Percentiles rank a stretch among this genome's conserved stretches.
Evolutionary conservation across 106 monocot genomes (phyloP).

Genomic region (Alisma plantagoaquatica): DNA sequence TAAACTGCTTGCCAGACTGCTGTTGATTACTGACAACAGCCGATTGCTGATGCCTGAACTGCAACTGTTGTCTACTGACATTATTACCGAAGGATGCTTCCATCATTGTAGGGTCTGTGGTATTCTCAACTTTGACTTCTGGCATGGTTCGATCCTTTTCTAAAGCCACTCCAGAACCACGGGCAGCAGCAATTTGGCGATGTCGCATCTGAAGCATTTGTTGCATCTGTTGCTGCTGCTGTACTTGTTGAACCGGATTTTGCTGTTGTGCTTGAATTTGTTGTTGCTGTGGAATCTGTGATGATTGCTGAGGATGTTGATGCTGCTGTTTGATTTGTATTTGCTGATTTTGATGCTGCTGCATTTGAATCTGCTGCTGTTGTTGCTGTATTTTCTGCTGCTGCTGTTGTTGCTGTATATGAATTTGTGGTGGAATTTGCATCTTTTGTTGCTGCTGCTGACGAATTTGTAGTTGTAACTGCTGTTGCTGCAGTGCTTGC

Average conservation of each 20-base stretch:
- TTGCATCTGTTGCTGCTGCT: slow-evolving; percentile 6
- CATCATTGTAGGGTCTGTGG: slow-evolving; percentile 15
- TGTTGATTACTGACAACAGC: slow-evolving; percentile 27
- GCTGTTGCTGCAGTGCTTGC: too few relatives aligned
- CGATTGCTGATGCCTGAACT: slow-evolving; percentile 68
- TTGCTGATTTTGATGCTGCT: too few relatives aligned
- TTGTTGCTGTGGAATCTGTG: too few relatives aligned
- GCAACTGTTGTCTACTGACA: too few relatives aligned
- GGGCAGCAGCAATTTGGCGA: slow-evolving; percentile 3
- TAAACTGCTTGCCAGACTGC: slow-evolving; percentile 41
- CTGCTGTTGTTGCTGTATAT: slow-evolving; percentile 39
- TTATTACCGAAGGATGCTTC: slow-evolving; percentile 13
- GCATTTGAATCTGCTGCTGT: too few relatives aligned
- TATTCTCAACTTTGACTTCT: slow-evolving; percentile 11
- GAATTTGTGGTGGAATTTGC: slow-evolving; percentile 32
- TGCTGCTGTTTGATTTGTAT: slow-evolving; percentile 29
- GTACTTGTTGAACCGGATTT: too few relatives aligned
- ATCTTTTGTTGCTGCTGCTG: slow-evolving; percentile 31
- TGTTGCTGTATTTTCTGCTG: too few relatives aligned
- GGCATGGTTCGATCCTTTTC: not conserved
- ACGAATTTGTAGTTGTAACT: slow-evolving; percentile 36
- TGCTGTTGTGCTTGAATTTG: too few relatives aligned
- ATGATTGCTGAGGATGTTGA: slow-evolving; percentile 18
- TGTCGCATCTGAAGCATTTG: slow-evolving; percentile 9
- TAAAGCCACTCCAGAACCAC: not conserved